A percentile compares a stretch with the other conserved stretches of the same genome.
Conservation (phyloP, 306 rosid genomes). For the Geum urbanum region DNA sequence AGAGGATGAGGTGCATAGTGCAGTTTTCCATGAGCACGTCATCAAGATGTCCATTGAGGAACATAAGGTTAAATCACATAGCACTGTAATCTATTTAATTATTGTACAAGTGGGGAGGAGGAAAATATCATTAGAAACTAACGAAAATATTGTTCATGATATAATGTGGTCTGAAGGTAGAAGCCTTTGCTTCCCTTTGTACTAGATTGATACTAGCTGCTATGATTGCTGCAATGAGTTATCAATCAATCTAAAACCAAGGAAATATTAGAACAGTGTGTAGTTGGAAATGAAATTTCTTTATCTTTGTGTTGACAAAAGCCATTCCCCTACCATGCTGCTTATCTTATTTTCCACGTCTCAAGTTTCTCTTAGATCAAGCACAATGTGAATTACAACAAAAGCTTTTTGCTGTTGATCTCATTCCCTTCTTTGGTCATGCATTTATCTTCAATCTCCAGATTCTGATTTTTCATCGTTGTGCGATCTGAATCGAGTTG, state of each 20-base stretch:
- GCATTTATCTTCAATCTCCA: neutral
- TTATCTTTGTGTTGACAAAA: neutral
- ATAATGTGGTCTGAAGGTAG: conserved; percentile 39
- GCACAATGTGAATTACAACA: neutral
- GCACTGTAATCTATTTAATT: conserved; percentile 39
- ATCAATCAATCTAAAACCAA: conserved; percentile 25
- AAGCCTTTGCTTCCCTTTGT: conserved; percentile 35
- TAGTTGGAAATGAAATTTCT: conserved; percentile 1
- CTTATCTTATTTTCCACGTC: neutral
- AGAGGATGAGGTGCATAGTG: conserved; percentile 28
- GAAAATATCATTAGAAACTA: conserved; percentile 23
- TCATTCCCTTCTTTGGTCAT: neutral
- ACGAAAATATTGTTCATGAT: conserved; percentile 32
- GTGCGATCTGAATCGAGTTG: neutral
- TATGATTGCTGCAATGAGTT: conserved; percentile 30
- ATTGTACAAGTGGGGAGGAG: conserved; percentile 35
- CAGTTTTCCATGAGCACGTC: conserved; percentile 29
- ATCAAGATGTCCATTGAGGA: conserved; percentile 28
- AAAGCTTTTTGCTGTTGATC: neutral
- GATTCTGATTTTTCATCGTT: neutral
- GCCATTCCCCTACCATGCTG: neutral
- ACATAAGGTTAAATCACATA: conserved; percentile 35
- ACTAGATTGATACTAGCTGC: conserved; percentile 33
- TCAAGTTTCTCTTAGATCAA: neutral
- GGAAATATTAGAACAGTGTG: conserved; percentile 1